A percentile compares a stretch with the other conserved stretches of the same genome.
phyloP scores from a whole-genome alignment of 1,284 basidiomycete species.

The Ganoderma meredithae region DNA sequence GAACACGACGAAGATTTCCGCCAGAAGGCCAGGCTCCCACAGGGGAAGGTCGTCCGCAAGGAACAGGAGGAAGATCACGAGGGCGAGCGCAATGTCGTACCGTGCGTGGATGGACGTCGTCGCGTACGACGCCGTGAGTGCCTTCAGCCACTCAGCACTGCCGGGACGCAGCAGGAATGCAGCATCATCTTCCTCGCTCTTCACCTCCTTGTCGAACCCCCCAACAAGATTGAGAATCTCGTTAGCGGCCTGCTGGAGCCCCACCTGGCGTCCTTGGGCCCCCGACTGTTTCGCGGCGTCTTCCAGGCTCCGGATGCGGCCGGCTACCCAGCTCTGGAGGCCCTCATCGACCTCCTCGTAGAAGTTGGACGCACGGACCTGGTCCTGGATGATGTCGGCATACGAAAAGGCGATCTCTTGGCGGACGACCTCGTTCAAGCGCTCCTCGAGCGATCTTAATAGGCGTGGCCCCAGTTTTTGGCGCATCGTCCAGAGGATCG shows the following conservation, averaged over 20 bases:
- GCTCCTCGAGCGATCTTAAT: constrained; percentile 62
- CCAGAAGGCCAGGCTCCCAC: constrained; percentile 71
- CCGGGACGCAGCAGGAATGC: constrained; percentile 60
- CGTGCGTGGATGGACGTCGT: constrained; percentile 69
- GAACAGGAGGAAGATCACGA: constrained; percentile 78
- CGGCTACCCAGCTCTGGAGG: constrained; percentile 63
- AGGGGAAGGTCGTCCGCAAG: constrained; percentile 63
- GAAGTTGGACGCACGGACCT: constrained; percentile 59
- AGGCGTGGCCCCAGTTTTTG: constrained; percentile 62
- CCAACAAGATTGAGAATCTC: constrained; percentile 71
- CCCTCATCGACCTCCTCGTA: constrained; percentile 64
- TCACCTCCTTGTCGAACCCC: constrained; percentile 73
- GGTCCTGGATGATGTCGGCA: constrained; percentile 75
- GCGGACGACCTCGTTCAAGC: constrained; percentile 67
- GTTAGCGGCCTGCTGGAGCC: constrained; percentile 59
- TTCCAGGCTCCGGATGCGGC: constrained; percentile 60
- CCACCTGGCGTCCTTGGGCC: background rate
- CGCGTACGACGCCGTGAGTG: constrained; percentile 67
- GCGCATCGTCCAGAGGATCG: constrained; percentile 66
- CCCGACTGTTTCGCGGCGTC: constrained; percentile 39
- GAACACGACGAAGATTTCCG: constrained; percentile 81
- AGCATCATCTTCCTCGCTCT: constrained; percentile 74
- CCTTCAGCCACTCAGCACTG: constrained; percentile 66
- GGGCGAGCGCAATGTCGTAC: constrained; percentile 72
- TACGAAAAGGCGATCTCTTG: constrained; percentile 80